These are phyloP conservation scores for Ustilago lituana DNA, from an alignment of 1,284 basidiomycete genomes.

Conservation along the genomic window DNA sequence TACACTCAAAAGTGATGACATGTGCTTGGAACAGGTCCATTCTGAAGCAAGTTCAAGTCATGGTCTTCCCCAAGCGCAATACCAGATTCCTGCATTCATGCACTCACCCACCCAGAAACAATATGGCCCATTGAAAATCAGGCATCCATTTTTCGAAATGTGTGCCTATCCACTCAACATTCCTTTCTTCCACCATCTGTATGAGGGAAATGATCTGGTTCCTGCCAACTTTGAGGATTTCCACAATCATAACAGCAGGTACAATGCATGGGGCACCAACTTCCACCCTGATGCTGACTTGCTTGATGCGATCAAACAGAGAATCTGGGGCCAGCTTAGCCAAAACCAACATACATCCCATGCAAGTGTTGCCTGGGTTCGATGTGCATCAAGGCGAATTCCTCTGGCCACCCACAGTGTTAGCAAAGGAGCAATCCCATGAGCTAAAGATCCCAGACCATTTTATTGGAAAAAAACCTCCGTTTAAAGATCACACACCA, in stretches of 20 bases:
- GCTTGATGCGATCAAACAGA: not conserved
- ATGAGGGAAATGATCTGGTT: not conserved
- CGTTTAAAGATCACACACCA: too few relatives aligned
- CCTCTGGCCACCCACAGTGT: constrained; percentile 12
- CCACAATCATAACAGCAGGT: too few relatives aligned
- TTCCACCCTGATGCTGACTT: constrained; percentile 1
- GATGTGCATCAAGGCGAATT: constrained; percentile 4
- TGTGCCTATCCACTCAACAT: constrained; percentile 4
- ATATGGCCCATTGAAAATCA: not conserved
- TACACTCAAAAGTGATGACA: too few relatives aligned
- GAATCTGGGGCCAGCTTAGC: not conserved
- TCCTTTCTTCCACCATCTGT: not conserved
- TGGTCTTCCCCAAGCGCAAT: too few relatives aligned
- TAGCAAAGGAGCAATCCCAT: not conserved
- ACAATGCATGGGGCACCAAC: not conserved
- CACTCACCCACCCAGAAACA: not conserved
- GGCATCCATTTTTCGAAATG: not conserved
- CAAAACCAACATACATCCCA: too few relatives aligned
- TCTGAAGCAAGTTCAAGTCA: too few relatives aligned
- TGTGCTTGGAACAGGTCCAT: too few relatives aligned
- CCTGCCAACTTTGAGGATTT: constrained; percentile 6
- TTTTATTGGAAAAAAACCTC: not conserved
- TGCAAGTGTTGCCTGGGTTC: too few relatives aligned
- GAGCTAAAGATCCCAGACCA: not conserved
- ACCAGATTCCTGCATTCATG: not conserved